Conservation (phyloP, 805 yeast genomes). For the Spathaspora gorwiae region DNA sequence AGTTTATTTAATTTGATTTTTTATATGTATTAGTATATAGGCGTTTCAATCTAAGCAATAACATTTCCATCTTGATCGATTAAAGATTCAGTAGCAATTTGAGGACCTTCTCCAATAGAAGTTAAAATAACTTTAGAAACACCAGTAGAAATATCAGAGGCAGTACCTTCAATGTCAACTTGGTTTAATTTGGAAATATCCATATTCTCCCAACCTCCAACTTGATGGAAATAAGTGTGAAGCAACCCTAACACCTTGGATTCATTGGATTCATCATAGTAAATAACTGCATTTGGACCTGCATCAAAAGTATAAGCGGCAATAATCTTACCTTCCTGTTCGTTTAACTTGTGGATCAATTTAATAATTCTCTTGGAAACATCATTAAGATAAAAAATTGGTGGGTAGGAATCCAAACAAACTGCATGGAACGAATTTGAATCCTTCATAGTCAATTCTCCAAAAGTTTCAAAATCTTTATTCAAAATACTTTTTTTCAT, state of each 20-base stretch:
- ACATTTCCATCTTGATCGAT: slow-evolving; percentile 50
- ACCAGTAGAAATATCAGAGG: slow-evolving; percentile 56
- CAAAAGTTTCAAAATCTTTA: slow-evolving; percentile 79
- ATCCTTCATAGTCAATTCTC: slow-evolving; percentile 89
- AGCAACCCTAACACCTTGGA: slow-evolving; percentile 66
- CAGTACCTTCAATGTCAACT: slow-evolving; percentile 36
- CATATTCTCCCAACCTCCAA: slow-evolving; percentile 63
- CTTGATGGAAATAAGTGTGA: slow-evolving; percentile 51
- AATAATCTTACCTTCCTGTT: slow-evolving; percentile 55
- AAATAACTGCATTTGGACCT: slow-evolving; percentile 97
- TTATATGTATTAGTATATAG: neutral
- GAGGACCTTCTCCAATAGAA: slow-evolving; percentile 85
- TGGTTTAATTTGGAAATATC: slow-evolving; percentile 14
- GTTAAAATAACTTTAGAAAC: slow-evolving; percentile 84
- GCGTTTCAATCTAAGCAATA: neutral
- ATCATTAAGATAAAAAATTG: slow-evolving; percentile 90
- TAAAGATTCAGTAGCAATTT: slow-evolving; percentile 50
- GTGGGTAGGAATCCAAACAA: slow-evolving; percentile 94
- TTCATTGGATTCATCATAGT: slow-evolving; percentile 78
- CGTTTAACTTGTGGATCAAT: slow-evolving; percentile 74
- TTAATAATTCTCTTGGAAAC: slow-evolving; percentile 80
- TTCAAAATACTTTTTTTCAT: slow-evolving; percentile 74
- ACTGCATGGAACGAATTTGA: slow-evolving; percentile 97
- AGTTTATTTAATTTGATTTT: neutral
- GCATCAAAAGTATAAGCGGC: slow-evolving; percentile 99